These are phyloP conservation scores for Pulveroboletus sp. DNA, from an alignment of 768 basidiomycete species.

Conservation along the genomic window DNA sequence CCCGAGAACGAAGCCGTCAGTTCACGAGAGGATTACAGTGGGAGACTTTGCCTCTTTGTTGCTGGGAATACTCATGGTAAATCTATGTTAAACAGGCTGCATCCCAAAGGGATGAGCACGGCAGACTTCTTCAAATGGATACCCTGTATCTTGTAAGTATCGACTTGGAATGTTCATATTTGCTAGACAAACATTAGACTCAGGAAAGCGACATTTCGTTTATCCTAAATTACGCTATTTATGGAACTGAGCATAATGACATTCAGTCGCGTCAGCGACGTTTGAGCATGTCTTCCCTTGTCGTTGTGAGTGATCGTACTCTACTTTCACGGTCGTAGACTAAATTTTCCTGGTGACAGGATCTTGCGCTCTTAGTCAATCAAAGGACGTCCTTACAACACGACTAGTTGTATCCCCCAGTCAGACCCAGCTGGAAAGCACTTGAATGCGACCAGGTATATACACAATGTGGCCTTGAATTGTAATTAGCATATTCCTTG, in stretches of 20 bases:
- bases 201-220: conserved; percentile 9
- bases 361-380: conserved; percentile 17
- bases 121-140: neutral
- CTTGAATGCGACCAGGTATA: neutral
- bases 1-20: conserved; percentile 20
- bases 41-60: conserved; percentile 1
- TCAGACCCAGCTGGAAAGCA: neutral
- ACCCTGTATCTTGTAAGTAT: neutral
- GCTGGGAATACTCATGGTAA: conserved; percentile 5
- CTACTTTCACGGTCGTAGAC: neutral
- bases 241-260: neutral
- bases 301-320: conserved; percentile 17
- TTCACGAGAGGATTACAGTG: conserved; percentile 25
- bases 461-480: neutral
- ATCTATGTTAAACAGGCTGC: conserved; percentile 9
- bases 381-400: conserved; percentile 2
- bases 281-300: conserved; percentile 18
- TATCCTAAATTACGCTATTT: conserved; percentile 4
- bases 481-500: conserved; percentile 6
- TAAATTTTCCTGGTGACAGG: conserved; percentile 14
- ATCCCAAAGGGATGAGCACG: neutral
- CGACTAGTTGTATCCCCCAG: neutral
- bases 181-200: neutral
- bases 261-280: conserved; percentile 5
- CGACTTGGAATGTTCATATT: neutral